Evolutionary conservation across 1,139 yeast genomes (phyloP).

Genomic region (Pneumocystis sp.): DNA sequence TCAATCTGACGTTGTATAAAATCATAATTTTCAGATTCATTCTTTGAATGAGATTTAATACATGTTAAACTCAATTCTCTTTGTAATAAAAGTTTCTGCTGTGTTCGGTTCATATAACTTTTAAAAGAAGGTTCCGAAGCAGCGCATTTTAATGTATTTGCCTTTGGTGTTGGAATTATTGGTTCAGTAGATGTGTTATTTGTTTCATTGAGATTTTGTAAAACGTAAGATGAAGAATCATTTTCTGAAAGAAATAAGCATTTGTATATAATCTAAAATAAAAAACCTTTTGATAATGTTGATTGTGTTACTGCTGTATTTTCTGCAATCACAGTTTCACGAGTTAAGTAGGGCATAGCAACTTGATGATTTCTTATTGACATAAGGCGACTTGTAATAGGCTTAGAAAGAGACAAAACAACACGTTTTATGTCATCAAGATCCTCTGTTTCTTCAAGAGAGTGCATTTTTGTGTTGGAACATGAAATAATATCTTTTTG

Average conservation of each 20-base stretch:
- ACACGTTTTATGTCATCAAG: too few species aligned
- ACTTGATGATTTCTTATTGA: not conserved
- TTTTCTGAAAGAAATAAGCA: not conserved
- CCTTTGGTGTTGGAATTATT: not conserved
- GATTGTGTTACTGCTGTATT: not conserved
- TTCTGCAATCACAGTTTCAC: not conserved
- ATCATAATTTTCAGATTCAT: not conserved
- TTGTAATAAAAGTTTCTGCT: not conserved
- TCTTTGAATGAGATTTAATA: not conserved
- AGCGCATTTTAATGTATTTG: not conserved
- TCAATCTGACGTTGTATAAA: not conserved
- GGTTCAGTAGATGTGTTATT: not conserved
- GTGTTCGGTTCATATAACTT: not conserved
- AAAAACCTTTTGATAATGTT: not conserved
- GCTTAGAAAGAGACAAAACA: not conserved
- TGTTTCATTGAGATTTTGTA: not conserved
- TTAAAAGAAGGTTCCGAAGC: not conserved
- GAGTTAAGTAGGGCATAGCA: not conserved
- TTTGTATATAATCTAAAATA: not conserved
- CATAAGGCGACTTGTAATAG: not conserved
- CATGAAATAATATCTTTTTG: not conserved
- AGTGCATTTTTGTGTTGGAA: not conserved
- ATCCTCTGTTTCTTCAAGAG: too few species aligned
- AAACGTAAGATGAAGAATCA: not conserved
- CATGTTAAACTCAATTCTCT: not conserved